Evolutionary conservation across 2,329 filamentous ascomycete species (phyloP).

Genomic region (Xylaria digitata): DNA sequence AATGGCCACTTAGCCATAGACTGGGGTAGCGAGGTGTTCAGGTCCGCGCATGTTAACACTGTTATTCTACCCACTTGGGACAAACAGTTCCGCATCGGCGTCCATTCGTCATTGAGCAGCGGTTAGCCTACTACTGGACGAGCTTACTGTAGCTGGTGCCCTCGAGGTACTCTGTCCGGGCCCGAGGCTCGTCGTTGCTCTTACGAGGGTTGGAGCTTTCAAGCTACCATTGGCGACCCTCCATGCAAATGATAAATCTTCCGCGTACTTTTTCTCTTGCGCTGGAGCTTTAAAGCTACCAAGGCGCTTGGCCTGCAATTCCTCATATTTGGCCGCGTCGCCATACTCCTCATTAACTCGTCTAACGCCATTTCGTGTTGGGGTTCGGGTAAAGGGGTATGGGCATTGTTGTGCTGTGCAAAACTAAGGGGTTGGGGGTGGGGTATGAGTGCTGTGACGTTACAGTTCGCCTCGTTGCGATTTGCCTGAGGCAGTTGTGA

Average conservation of each 20-base stretch:
- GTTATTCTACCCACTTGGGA: constrained; percentile 40
- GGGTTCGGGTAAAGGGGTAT: constrained; percentile 45
- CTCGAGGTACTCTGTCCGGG: constrained; percentile 15
- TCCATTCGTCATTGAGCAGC: constrained; percentile 24
- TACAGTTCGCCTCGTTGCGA: constrained; percentile 41
- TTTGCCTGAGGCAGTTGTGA: constrained; percentile 40
- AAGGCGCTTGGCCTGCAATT: constrained; percentile 63
- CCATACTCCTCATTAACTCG: constrained; percentile 51
- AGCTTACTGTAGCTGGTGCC: constrained; percentile 19
- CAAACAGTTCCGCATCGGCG: constrained; percentile 31
- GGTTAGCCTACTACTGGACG: constrained; percentile 25
- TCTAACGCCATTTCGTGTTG: constrained; percentile 50
- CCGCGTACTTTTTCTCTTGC: constrained; percentile 52
- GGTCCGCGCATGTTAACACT: constrained; percentile 32
- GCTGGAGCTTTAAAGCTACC: constrained; percentile 76
- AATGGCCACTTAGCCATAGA: constrained; percentile 36
- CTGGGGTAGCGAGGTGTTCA: constrained; percentile 23
- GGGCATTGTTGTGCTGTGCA: constrained; percentile 48
- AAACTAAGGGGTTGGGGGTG: constrained; percentile 41
- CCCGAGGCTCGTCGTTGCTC: constrained; percentile 31
- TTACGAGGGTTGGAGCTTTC: constrained; percentile 60
- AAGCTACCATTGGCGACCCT: constrained; percentile 62
- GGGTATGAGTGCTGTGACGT: constrained; percentile 46
- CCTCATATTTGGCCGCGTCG: constrained; percentile 45
- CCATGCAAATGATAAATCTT: constrained; percentile 47